These are phyloP conservation scores for Acanthochlamys bracteata DNA, from an alignment of 106 monocot species.

Conservation along the genomic window DNA sequence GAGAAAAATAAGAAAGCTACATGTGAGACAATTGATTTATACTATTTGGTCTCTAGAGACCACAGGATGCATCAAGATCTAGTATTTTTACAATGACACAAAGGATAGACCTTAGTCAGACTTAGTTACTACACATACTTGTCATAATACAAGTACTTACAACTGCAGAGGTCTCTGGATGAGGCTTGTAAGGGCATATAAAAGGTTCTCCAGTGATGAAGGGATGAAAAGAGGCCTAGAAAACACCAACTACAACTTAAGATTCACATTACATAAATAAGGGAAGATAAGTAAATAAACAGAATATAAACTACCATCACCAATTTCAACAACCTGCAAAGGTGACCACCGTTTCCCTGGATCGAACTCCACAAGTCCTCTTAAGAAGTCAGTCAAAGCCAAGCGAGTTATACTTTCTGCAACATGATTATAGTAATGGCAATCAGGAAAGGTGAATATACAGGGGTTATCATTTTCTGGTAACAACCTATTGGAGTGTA, in stretches of 20 bases:
- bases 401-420: conserved; percentile 59
- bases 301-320: background rate
- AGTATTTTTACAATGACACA: background rate
- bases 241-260: conserved; percentile 12
- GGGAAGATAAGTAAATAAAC: too few relatives aligned
- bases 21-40: background rate
- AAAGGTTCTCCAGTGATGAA: conserved; percentile 95
- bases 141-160: conserved; percentile 34
- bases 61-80: background rate
- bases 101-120: background rate
- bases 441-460: background rate
- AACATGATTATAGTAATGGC: background rate
- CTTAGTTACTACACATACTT: background rate
- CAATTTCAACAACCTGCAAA: conserved; percentile 56
- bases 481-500: background rate
- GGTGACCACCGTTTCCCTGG: conserved; percentile 94
- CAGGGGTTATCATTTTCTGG: too few relatives aligned
- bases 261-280: background rate
- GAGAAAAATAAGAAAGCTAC: conserved; percentile 11
- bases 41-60: background rate
- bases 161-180: conserved; percentile 59
- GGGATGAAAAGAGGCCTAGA: conserved; percentile 89
- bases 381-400: conserved; percentile 86
- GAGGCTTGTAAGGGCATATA: conserved; percentile 57
- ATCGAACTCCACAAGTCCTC: conserved; percentile 90